phyloP scores from a whole-genome alignment of 2,329 filamentous ascomycete species.

The Pseudocercospora musae region DNA sequence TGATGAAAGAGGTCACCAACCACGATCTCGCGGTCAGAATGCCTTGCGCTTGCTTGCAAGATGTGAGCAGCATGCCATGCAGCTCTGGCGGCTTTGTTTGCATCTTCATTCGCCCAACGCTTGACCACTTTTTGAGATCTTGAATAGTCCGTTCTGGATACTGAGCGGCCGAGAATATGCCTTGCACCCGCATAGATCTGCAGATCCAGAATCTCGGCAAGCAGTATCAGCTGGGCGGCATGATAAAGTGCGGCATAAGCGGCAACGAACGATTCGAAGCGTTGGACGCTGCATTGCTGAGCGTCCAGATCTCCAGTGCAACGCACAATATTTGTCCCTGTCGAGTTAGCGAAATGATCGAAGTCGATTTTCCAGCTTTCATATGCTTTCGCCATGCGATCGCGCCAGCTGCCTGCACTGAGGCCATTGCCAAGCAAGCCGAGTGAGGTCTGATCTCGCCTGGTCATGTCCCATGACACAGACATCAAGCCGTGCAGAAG shows the following conservation, averaged over 20 bases:
- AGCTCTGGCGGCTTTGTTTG: constrained; percentile 41
- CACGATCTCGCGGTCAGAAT: constrained; percentile 49
- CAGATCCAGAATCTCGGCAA: constrained; percentile 59
- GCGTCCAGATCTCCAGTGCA: neutral
- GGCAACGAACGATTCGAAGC: constrained; percentile 49
- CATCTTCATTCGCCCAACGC: constrained; percentile 45
- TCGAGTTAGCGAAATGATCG: constrained; percentile 45
- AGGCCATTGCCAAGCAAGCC: constrained; percentile 31
- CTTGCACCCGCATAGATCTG: constrained; percentile 60
- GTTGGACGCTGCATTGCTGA: constrained; percentile 15
- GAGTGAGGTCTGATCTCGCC: constrained; percentile 60
- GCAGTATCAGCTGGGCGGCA: constrained; percentile 54
- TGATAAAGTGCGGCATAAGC: constrained; percentile 58
- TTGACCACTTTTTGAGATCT: constrained; percentile 52
- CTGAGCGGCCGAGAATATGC: constrained; percentile 57
- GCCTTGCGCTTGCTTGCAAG: constrained; percentile 47
- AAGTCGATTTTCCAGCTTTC: constrained; percentile 59
- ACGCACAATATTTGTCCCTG: constrained; percentile 23
- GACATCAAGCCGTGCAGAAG: constrained; percentile 62
- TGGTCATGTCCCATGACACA: constrained; percentile 59
- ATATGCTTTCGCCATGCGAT: constrained; percentile 53
- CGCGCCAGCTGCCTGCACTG: constrained; percentile 43
- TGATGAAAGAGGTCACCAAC: constrained; percentile 58
- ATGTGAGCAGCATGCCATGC: constrained; percentile 55
- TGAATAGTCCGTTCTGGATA: constrained; percentile 50